phyloP scores from a whole-genome alignment of 179 eudicot genomes.

The Corrigiola litoralis region DNA sequence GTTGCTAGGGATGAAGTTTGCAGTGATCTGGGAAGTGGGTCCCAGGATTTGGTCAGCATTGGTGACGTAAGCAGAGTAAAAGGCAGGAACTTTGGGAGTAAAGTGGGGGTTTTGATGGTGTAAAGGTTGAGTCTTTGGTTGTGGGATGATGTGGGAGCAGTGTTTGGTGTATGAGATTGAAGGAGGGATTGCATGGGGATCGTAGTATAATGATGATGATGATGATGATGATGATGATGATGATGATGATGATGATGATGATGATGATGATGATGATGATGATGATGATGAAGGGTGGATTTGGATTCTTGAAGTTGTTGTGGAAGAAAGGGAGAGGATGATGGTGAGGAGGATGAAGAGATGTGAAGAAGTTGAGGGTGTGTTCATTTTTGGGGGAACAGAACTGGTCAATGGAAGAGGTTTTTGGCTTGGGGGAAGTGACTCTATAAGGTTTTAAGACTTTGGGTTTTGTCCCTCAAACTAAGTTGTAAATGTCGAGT shows the following conservation, averaged over 20 bases:
- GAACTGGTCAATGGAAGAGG: not conserved
- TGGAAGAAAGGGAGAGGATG: not conserved
- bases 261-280: not conserved
- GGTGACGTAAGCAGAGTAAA: conserved; percentile 32
- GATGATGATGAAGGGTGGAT: not conserved
- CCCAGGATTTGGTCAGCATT: conserved; percentile 27
- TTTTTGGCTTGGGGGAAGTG: too few relatives aligned
- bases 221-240: not conserved
- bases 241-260: not conserved
- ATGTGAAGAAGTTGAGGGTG: not conserved
- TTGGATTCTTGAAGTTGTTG: conserved; percentile 1
- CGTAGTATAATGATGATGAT: not conserved
- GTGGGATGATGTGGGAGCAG: conserved; percentile 46
- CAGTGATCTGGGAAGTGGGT: conserved; percentile 14
- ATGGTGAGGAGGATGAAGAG: not conserved
- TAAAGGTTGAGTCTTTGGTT: conserved; percentile 21
- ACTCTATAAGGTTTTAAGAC: too few relatives aligned
- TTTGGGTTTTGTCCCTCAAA: too few relatives aligned
- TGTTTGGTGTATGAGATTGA: conserved; percentile 37
- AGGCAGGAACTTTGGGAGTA: conserved; percentile 7
- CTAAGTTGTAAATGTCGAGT: too few relatives aligned
- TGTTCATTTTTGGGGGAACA: conserved; percentile 18
- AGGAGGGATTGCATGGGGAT: not conserved
- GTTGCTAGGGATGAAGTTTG: conserved; percentile 18
- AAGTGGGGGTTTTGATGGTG: conserved; percentile 5